Base-by-base conservation (phyloP, 495 filamentous ascomycete genomes). In the Penicillium maclennaniae region DNA sequence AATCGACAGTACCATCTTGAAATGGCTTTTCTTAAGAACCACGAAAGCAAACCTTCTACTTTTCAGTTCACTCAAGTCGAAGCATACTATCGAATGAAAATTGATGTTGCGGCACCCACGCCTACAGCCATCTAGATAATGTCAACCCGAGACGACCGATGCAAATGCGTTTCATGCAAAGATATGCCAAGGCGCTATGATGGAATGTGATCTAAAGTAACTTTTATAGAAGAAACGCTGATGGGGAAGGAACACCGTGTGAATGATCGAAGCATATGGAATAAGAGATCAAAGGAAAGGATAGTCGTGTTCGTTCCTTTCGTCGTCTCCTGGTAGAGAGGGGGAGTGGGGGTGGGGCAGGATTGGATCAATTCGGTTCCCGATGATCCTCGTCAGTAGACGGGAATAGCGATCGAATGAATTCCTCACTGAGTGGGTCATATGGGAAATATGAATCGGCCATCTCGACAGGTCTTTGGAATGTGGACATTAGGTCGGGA, bases 321-420 rank as follows among this genome's bases (percentile, higher is more conserved):
- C 27, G 44, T 28, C 28, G 38, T 39, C 16, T 27, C 19, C 14
- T 25, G n/a, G 2, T 23, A 23, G 23, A 23, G 19, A 44, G 4
- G 42, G 15, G 27, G n/a, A n/a, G n/a, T n/a, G n/a, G 21, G 25
- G 31, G 31, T 15, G 12, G 15, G 25, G 25, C 17, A 4, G 3
- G 7, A n/a, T n/a, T n/a, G n/a, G n/a, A n/a, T 41, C 37, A 44
- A 19, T 34, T 43, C 9, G 23, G 39, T 53, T 47, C 41, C 42
- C 45, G 25, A 20, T 19, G 55, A 19, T 51, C 46, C 42, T 55
- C 51, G 34, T 59, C 55, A 20, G 52, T 53, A 10, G 53, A 57
- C 6, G 72, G 69, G 52, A 77, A 75, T 51, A 77, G 71, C n/a
- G 72, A 72, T 17, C 69, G 59, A 45, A 77, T 69, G 21, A 77